Evolutionary conservation across 108 stramenopile species (phyloP).

Genomic region (Skeletonema marinoi): DNA sequence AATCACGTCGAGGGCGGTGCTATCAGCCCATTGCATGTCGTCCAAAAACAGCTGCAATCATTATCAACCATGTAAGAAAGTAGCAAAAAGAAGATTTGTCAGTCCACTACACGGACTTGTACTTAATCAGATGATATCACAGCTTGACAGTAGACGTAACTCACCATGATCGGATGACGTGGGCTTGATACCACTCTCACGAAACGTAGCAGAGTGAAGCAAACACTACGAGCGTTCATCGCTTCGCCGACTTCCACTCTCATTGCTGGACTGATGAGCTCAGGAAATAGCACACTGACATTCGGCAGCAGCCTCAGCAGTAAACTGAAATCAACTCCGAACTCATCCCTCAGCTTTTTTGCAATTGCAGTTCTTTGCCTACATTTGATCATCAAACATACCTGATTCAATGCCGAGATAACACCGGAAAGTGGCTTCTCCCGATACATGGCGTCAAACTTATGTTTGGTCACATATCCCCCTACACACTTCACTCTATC

Average conservation of each 20-base stretch:
- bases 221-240: slow-evolving; percentile 13
- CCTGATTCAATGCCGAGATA: slow-evolving; percentile 25
- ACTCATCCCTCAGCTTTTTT: slow-evolving; percentile 5
- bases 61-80: neutral
- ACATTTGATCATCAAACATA: slow-evolving; percentile 15
- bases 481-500: slow-evolving; percentile 15
- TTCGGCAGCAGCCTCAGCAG: slow-evolving; percentile 25
- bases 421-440: slow-evolving; percentile 21
- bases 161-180: slow-evolving; percentile 17
- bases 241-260: neutral
- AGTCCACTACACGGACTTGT: neutral
- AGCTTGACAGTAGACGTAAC: neutral
- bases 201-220: slow-evolving; percentile 23
- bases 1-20: slow-evolving; percentile 21
- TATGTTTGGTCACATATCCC: slow-evolving; percentile 20
- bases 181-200: slow-evolving; percentile 32
- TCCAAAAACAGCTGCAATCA: slow-evolving; percentile 35
- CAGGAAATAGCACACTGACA: slow-evolving; percentile 13
- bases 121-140: neutral
- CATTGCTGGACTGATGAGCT: neutral
- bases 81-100: neutral
- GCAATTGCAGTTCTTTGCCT: slow-evolving; percentile 4
- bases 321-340: slow-evolving; percentile 14
- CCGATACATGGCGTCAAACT: slow-evolving; percentile 25
- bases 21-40: slow-evolving; percentile 51